Evolutionary conservation across 78 protist genomes (phyloP).

Genomic region (Planoprotostelium fungivorum): DNA sequence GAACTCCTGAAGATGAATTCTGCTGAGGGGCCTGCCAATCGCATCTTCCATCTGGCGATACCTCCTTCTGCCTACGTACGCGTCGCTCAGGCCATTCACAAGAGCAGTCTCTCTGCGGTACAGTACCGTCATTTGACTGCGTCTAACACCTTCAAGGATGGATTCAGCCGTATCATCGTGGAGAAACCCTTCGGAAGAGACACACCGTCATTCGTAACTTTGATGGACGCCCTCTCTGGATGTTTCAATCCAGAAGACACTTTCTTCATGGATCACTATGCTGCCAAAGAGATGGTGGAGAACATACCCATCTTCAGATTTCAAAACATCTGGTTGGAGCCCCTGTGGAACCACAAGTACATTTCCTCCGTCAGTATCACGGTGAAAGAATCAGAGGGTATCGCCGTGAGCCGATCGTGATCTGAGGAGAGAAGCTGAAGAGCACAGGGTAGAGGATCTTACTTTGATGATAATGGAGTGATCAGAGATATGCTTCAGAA

Average conservation of each 20-base stretch:
- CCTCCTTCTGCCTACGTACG: slow-evolving; percentile 84
- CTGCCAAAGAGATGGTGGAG: slow-evolving; percentile 94
- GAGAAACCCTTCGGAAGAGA: slow-evolving; percentile 98
- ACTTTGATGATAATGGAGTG: slow-evolving; percentile 92
- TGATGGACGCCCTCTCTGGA: slow-evolving; percentile 45
- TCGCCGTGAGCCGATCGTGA: too few relatives aligned
- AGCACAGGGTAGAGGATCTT: slow-evolving; percentile 96
- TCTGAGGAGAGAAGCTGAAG: too few relatives aligned
- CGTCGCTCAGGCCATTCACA: slow-evolving; percentile 29
- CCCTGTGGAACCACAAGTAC: slow-evolving; percentile 82
- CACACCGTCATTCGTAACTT: slow-evolving; percentile 34
- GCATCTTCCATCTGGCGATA: slow-evolving; percentile 89
- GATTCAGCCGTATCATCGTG: slow-evolving; percentile 84
- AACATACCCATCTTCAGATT: slow-evolving; percentile 82
- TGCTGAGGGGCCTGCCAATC: slow-evolving; percentile 48
- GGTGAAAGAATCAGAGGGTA: slow-evolving; percentile 86
- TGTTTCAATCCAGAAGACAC: slow-evolving; percentile 67
- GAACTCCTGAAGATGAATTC: background rate
- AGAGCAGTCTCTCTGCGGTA: slow-evolving; percentile 5
- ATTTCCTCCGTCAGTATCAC: slow-evolving; percentile 79
- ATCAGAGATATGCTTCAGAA: slow-evolving; percentile 94
- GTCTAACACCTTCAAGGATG: slow-evolving; percentile 8
- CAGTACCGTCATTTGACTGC: background rate
- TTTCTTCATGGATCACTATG: slow-evolving; percentile 94
- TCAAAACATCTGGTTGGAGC: slow-evolving; percentile 75